Base-by-base conservation (phyloP, 2,329 filamentous ascomycete species). In the Trichoderma guizhouense region DNA sequence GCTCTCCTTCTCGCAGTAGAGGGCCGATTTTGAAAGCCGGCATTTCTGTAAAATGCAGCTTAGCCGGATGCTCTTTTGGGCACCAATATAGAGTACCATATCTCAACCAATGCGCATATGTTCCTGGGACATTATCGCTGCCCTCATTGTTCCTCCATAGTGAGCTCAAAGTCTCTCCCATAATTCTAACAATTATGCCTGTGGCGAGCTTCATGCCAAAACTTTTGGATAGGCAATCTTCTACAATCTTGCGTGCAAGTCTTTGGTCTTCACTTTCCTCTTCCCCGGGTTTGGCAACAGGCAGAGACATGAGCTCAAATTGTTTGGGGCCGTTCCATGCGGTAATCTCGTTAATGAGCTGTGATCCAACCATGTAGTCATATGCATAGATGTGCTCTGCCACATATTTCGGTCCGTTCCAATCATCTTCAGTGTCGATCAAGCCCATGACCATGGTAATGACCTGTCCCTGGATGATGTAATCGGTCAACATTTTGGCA, bases 181-280 rank as follows among this genome's bases (percentile, higher is more conserved):
- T 78, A 0, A 88, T 82, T 43, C 83, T 80, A 9, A 88, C 61
- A 28, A 88, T 88, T 28, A 88, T 74, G 0, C 87, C 87, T 73
- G 88, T 86, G 0, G 86, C 86, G 8, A 89, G 77, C 78, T 89
- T 89, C 77, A 89, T 86, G 1, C 83, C 84, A 76, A 87, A 89
- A 73, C 86, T 87, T 72, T 77, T 80, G 15, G 74, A 76, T n/a
- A 89, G 76, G 72, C 84, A 86, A 1, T 75, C 81, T 76, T 88
- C 84, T 1, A 89, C 86, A 65, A 89, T 85, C 73, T 83, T 79
- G 36, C 85, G 80, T 0, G 87, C 87, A 55, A 81, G 74, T 26
- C 74, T 79, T 77, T 89, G 87, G 53, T 86, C 84, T 1, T 76
- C 78, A 15, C 69, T 75, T 53, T 78, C 76, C 3, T 18, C 18